phyloP scores from a whole-genome alignment of 768 basidiomycete species.

The Boletellus sp. region DNA sequence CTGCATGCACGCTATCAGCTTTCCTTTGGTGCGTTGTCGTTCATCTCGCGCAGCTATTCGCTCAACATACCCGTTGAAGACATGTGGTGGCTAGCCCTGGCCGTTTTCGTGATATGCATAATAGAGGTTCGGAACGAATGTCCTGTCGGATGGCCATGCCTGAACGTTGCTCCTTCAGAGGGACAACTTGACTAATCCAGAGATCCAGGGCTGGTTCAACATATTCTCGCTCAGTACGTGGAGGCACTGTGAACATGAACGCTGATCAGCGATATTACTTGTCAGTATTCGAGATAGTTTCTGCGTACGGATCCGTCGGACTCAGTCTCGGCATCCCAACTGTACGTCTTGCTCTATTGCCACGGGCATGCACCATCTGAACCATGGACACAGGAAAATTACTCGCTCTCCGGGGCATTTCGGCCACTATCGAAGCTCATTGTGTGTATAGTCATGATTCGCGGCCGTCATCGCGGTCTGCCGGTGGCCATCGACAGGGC shows the following conservation, averaged over 20 bases:
- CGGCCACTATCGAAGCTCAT: constrained; percentile 83
- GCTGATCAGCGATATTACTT: not conserved
- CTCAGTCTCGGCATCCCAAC: constrained; percentile 84
- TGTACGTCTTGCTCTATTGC: constrained; percentile 40
- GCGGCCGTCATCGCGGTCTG: constrained; percentile 86
- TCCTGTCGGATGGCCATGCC: not conserved
- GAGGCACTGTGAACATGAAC: not conserved
- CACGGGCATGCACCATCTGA: not conserved
- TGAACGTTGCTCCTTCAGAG: constrained; percentile 40
- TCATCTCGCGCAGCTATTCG: not conserved
- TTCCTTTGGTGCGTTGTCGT: constrained; percentile 66
- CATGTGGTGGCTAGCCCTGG: constrained; percentile 92
- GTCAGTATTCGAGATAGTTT: constrained; percentile 81
- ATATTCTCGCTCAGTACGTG: constrained; percentile 73
- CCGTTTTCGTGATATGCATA: constrained; percentile 87
- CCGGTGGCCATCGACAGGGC: constrained; percentile 89
- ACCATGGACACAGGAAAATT: constrained; percentile 55
- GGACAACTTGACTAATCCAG: constrained; percentile 50
- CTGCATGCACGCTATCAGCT: constrained; percentile 86
- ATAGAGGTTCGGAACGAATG: constrained; percentile 62
- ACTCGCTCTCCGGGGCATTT: constrained; percentile 77
- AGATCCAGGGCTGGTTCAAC: constrained; percentile 68
- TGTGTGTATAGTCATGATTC: constrained; percentile 84
- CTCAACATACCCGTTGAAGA: constrained; percentile 44
- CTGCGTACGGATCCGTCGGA: constrained; percentile 86